Evolutionary conservation across 371 early-diverging fungal species (phyloP), one percentile per base, ranked within the genome.

Genomic region (Batkoa obscura): DNA sequence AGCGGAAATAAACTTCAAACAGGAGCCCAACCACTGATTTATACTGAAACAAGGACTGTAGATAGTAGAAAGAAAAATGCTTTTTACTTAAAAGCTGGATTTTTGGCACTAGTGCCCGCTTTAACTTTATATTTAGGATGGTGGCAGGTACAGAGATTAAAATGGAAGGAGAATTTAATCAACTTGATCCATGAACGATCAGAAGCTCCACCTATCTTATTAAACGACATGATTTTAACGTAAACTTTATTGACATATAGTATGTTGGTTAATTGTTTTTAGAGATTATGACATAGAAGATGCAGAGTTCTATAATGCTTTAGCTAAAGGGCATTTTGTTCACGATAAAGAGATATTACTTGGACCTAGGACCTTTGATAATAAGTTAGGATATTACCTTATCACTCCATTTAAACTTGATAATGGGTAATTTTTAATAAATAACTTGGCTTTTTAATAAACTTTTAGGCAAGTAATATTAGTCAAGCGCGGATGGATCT

Each of bases 101-200:
- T 23, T 23, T 23, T 23, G 23, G 23, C 23, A 23, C 23, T 23
- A 23, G 23, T 23, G 23, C 23, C 23, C 23, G 23, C 23, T 23
- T 23, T 23, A 23, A 23, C 23, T 23, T 23, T 23, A 23, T 23
- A 23, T 23, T 23, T 23, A 23, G 23, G 23, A 0, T 78, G 77
- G 12, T 94, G 94, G 93, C 94, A 94, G 66, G 76, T 85, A 0
- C 81, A 90, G 59, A 74, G 94, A 15, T 72, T 92, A 51, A 79
- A 79, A 33, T 92, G 93, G 93, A 94, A 94, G 66, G 73, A 80
- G 2, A 70, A 75, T 39, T 71, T 90, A 42, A 87, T 92, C 46
- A 74, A 81, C 49, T 72, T 73, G 13, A 65, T 82, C 31, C 81
- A 86, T 62, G 75, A 79, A 30, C 68, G 79, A 23, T 72, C 85